A percentile compares a stretch with the other conserved stretches of the same genome.
Evolutionary conservation across 164 flowering plant genomes (phyloP).

Genomic region (Vitis rupestris): DNA sequence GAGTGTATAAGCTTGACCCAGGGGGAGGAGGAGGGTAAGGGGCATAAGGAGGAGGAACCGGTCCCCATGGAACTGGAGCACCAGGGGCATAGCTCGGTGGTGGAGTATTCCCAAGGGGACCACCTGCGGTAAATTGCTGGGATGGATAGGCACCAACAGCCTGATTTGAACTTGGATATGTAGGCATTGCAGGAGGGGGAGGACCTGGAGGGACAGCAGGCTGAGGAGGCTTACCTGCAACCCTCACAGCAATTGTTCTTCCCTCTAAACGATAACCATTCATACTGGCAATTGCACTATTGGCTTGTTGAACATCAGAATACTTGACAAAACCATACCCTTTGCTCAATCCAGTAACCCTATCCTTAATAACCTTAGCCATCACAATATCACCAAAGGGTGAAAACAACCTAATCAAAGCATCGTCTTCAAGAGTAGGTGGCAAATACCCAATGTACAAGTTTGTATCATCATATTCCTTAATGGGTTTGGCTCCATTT

Average conservation of each 20-base stretch:
- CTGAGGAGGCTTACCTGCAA: constrained; percentile 95
- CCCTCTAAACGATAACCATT: constrained; percentile 83
- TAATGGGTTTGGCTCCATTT: constrained; percentile 43
- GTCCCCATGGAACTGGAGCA: constrained; percentile 89
- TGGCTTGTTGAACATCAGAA: constrained; percentile 77
- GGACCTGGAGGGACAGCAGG: constrained; percentile 79
- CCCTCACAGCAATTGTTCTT: constrained; percentile 85
- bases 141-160: constrained; percentile 67
- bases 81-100: constrained; percentile 44
- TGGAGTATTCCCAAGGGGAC: constrained; percentile 48
- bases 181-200: constrained; percentile 53
- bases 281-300: constrained; percentile 78
- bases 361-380: constrained; percentile 94
- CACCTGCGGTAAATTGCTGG: constrained; percentile 70
- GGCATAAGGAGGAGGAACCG: constrained; percentile 62
- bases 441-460: constrained; percentile 90
- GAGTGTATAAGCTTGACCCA: constrained; percentile 63
- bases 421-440: constrained; percentile 88
- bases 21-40: constrained; percentile 60
- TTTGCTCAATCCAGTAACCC: constrained; percentile 74
- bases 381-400: constrained; percentile 85
- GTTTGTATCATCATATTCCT: constrained; percentile 87
- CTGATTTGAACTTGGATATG: constrained; percentile 55
- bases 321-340: constrained; percentile 99
- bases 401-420: constrained; percentile 66